These are phyloP conservation scores for Talaromyces trachyspermus DNA, from an alignment of 495 filamentous ascomycete genomes.

Conservation along the genomic window DNA sequence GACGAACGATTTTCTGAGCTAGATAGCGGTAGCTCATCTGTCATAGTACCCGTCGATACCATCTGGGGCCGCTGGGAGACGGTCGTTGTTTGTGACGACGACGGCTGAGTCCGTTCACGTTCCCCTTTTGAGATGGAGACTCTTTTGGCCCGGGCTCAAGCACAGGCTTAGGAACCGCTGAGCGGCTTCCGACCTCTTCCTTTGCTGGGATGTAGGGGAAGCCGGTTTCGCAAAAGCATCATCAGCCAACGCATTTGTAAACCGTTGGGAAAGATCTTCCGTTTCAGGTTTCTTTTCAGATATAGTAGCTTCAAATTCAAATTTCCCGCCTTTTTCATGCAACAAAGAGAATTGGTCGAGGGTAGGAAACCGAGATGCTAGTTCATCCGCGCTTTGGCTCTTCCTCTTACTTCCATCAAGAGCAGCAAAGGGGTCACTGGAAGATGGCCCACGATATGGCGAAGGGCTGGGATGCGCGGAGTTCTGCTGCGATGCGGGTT, in stretches of 20 bases:
- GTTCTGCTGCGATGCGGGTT: conserved; percentile 31
- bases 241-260: conserved; percentile 80
- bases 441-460: conserved; percentile 54
- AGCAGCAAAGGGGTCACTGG: conserved; percentile 83
- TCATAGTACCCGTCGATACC: conserved; percentile 95
- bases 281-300: conserved; percentile 42
- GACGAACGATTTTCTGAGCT: conserved; percentile 31
- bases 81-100: conserved; percentile 47
- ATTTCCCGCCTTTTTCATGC: conserved; percentile 78
- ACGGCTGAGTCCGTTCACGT: conserved; percentile 20
- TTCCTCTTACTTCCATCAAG: conserved; percentile 59
- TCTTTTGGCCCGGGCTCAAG: conserved; percentile 11
- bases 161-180: conserved; percentile 22
- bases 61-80: conserved; percentile 56
- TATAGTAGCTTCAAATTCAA: conserved; percentile 66
- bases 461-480: conserved; percentile 62
- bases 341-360: conserved; percentile 89
- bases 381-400: conserved; percentile 57
- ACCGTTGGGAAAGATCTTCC: conserved; percentile 61
- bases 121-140: conserved; percentile 15
- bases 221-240: conserved; percentile 65
- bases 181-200: conserved; percentile 19
- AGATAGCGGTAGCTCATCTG: conserved; percentile 62
- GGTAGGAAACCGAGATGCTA: conserved; percentile 79
- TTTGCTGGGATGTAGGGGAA: conserved; percentile 23